Conservation (phyloP, 805 yeast species). For the Teunomyces tritomae region DNA sequence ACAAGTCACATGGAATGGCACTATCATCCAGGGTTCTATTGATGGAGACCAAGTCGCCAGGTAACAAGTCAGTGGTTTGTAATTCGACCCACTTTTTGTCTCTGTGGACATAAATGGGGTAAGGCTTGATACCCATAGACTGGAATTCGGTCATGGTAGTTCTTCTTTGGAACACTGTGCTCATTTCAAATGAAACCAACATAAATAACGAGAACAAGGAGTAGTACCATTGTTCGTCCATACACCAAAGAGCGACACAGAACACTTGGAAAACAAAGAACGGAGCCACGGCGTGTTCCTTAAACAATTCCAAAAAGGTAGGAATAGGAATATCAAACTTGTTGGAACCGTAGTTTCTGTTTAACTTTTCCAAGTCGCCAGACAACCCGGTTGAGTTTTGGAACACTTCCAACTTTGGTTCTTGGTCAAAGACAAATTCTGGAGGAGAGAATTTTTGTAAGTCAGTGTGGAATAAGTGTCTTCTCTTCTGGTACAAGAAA, state of each 20-base stretch:
- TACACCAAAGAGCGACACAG: constrained; percentile 91
- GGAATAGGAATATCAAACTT: constrained; percentile 95
- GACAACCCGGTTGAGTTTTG: constrained; percentile 55
- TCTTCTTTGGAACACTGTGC: constrained; percentile 94
- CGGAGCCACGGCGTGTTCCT: constrained; percentile 98
- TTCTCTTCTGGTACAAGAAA: constrained; percentile 87
- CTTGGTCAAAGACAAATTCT: constrained; percentile 62
- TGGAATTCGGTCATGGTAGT: constrained; percentile 93
- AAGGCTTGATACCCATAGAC: constrained; percentile 96
- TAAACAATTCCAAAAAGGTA: constrained; percentile 82
- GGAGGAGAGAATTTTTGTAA: constrained; percentile 73
- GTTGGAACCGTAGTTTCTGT: constrained; percentile 76
- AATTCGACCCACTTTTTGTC: constrained; percentile 65
- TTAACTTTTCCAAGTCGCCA: constrained; percentile 48
- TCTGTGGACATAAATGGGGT: constrained; percentile 70
- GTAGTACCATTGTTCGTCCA: constrained; percentile 97
- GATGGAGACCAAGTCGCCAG: constrained; percentile 87
- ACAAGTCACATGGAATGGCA: constrained; percentile 91
- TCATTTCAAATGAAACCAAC: constrained; percentile 89
- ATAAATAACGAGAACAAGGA: constrained; percentile 88
- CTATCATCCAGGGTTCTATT: constrained; percentile 87
- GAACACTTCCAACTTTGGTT: constrained; percentile 54
- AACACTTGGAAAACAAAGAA: constrained; percentile 95
- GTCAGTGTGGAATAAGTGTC: constrained; percentile 67
- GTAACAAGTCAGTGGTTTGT: constrained; percentile 73